Conservation (phyloP, 2,329 filamentous ascomycete species). For the Aureobasidium namibiae region DNA sequence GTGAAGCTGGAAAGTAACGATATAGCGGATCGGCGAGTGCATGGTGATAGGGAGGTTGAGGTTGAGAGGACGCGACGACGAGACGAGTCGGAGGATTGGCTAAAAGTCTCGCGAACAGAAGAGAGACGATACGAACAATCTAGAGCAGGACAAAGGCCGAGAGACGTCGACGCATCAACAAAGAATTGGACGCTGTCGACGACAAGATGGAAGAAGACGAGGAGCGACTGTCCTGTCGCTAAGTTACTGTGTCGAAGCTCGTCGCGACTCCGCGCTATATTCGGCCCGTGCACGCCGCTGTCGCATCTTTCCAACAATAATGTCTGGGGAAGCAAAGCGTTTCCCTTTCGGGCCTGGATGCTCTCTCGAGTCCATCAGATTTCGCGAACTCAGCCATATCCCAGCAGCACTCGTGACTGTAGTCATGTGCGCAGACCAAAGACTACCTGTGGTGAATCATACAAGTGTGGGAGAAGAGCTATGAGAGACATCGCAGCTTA, state of each 20-base stretch:
- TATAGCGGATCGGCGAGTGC: slow-evolving; percentile 14
- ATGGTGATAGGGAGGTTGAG: slow-evolving; percentile 20
- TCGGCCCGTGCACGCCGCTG: slow-evolving; percentile 2
- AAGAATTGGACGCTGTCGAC: slow-evolving; percentile 7
- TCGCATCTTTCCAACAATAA: background rate
- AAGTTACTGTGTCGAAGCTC: too few species aligned
- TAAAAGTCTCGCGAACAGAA: background rate
- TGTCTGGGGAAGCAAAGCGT: background rate
- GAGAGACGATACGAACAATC: slow-evolving; percentile 17
- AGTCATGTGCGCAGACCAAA: too few species aligned
- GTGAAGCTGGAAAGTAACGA: slow-evolving; percentile 15
- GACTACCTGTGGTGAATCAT: too few species aligned
- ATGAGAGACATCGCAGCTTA: too few species aligned
- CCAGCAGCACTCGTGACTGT: too few species aligned
- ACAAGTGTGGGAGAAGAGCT: too few species aligned
- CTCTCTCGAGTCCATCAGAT: background rate
- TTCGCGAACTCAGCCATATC: background rate
- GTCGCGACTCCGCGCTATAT: background rate
- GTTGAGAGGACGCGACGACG: slow-evolving; percentile 17
- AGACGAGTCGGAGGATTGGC: slow-evolving; percentile 4
- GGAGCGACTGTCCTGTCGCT: too few species aligned
- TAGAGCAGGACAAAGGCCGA: slow-evolving; percentile 1
- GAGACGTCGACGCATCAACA: slow-evolving; percentile 7
- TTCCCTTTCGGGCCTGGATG: background rate
- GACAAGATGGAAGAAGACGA: background rate